Base-by-base conservation (phyloP, 2,329 filamentous ascomycete species). In the Apiospora saccharicola region DNA sequence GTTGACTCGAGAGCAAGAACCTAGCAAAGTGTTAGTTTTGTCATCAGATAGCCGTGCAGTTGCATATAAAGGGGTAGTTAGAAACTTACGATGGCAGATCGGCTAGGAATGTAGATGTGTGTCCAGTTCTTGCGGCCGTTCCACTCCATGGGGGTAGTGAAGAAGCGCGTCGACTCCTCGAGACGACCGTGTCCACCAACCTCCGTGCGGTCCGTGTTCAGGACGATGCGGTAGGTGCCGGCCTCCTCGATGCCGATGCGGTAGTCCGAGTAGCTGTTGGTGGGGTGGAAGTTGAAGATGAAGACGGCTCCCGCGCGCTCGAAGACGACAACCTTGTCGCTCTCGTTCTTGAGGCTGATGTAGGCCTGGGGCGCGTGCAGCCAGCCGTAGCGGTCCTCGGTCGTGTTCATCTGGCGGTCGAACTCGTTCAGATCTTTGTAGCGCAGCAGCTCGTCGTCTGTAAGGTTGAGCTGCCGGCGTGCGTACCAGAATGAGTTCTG, bases 361-460 rank as follows among this genome's bases (percentile, higher is more conserved):
- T 96, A 97, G 0, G 95, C 96, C 83, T 98, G 96, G 0, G 92
- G 85, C 0, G 93, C 86, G 80, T 94, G 91, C 49, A 99, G 87
- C 96, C 96, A 99, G 75, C 95, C 95, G 80, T 96, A 97, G 82
- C 94, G 95, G 73, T 90, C 90, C 82, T 99, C 96, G 0, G 91
- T 91, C 75, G 90, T 86, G 83, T 99, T 96, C 95, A 99, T 98
- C 75, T 91, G 89, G 72, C 91, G 89, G 86, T 99, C 96, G 82
- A 98, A 99, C 77, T 96, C 92, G 85, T 98, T 97, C 76, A 99
- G 89, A 84, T 93, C 97, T 76, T 91, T 89, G 86, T 98, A 99
- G 16, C 96, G 93, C 47, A 99, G 90, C 16, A 98, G 86, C 0
- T 86, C 76, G 81, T 99, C 96, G 70, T 98, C 94, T 0, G 94